A percentile compares a stretch with the other conserved stretches of the same genome.
Evolutionary conservation across 257 asterid species (phyloP).

Genomic region (Primulina tabacum): DNA sequence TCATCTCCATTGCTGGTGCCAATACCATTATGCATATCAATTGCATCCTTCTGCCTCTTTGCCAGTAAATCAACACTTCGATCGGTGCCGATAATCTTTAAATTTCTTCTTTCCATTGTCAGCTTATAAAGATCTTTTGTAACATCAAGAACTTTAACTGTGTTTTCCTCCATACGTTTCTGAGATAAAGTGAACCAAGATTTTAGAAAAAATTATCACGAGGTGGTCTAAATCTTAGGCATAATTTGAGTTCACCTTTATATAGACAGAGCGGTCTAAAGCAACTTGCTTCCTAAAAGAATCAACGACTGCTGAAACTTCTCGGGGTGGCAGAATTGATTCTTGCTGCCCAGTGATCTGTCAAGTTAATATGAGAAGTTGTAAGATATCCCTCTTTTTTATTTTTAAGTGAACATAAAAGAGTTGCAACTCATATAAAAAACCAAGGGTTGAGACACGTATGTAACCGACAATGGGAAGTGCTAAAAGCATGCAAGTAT

Average conservation of each 20-base stretch:
- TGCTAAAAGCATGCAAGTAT: not conserved
- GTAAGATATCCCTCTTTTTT: not conserved
- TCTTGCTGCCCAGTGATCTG: slow-evolving; percentile 49
- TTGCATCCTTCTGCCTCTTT: slow-evolving; percentile 86
- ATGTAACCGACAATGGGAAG: slow-evolving; percentile 7
- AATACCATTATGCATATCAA: slow-evolving; percentile 74
- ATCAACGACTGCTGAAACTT: slow-evolving; percentile 50
- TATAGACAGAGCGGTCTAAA: slow-evolving; percentile 47
- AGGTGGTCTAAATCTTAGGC: slow-evolving; percentile 24
- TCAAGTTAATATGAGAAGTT: slow-evolving; percentile 26
- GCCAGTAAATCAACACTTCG: slow-evolving; percentile 64
- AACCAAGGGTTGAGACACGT: slow-evolving; percentile 3
- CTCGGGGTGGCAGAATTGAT: slow-evolving; percentile 38
- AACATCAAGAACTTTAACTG: slow-evolving; percentile 52
- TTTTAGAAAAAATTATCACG: slow-evolving; percentile 12
- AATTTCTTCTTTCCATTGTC: slow-evolving; percentile 59
- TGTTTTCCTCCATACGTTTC: slow-evolving; percentile 69
- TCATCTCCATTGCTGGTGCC: slow-evolving; percentile 57
- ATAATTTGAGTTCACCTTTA: slow-evolving; percentile 54
- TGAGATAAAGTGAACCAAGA: slow-evolving; percentile 35
- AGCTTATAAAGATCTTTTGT: slow-evolving; percentile 45
- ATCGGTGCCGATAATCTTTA: slow-evolving; percentile 40
- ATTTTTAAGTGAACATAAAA: not conserved
- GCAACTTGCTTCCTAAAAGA: slow-evolving; percentile 58
- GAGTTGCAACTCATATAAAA: slow-evolving; percentile 5